Evolutionary conservation across 306 rosid genomes (phyloP).

Genomic region (Cucurbita ficifolia): DNA sequence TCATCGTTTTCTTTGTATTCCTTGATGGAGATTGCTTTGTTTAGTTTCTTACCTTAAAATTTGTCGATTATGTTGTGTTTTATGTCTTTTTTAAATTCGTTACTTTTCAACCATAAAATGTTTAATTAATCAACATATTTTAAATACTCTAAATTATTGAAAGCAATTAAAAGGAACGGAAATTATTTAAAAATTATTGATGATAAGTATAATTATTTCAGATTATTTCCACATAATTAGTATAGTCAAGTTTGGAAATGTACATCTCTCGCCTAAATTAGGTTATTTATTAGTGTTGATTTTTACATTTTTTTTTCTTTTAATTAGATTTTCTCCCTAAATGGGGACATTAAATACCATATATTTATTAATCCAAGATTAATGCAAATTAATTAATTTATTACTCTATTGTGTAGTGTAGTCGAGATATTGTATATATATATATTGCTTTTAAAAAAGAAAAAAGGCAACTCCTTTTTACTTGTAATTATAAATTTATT

Average conservation of each 20-base stretch:
- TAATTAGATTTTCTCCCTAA: neutral
- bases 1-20: too few species aligned
- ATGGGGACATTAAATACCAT: neutral
- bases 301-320: neutral
- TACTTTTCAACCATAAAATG: too few species aligned
- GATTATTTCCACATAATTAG: neutral
- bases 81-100: too few species aligned
- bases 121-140: too few species aligned
- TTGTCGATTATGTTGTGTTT: too few species aligned
- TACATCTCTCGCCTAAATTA: constrained; percentile 8
- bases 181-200: neutral
- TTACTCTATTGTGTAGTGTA: too few species aligned
- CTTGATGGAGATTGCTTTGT: too few species aligned
- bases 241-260: constrained; percentile 8
- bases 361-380: neutral
- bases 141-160: neutral
- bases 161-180: neutral
- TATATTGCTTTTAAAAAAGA: too few species aligned
- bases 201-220: neutral
- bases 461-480: neutral
- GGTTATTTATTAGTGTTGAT: neutral
- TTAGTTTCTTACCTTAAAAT: too few species aligned
- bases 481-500: neutral
- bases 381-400: neutral
- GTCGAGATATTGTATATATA: too few species aligned